Percentiles rank a stretch among this genome's conserved stretches.
Conservation (phyloP, 129 eudicot genomes). For the Arctium minus region DNA sequence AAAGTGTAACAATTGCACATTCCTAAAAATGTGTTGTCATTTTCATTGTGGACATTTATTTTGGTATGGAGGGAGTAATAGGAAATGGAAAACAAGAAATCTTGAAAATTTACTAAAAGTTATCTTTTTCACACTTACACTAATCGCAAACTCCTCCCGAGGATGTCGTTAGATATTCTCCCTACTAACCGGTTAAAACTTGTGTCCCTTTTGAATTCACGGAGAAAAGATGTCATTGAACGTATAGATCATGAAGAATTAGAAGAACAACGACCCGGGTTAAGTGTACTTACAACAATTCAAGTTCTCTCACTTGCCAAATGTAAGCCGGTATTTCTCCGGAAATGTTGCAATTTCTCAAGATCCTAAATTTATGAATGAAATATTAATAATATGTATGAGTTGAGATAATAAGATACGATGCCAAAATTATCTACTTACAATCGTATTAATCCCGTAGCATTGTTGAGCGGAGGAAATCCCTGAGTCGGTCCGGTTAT, state of each 20-base stretch:
- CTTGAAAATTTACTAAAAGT: neutral
- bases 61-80: no score
- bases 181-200: constrained; percentile 76
- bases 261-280: neutral
- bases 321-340: constrained; percentile 72
- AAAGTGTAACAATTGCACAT: no score
- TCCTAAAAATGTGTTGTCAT: no score
- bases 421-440: constrained; percentile 28
- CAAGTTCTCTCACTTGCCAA: constrained; percentile 55
- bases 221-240: constrained; percentile 5
- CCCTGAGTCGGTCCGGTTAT: constrained; percentile 51
- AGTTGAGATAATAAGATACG: constrained; percentile 9
- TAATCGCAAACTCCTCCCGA: constrained; percentile 55
- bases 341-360: constrained; percentile 74
- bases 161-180: constrained; percentile 47
- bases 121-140: constrained; percentile 42
- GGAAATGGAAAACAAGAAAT: constrained; percentile 7
- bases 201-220: constrained; percentile 54
- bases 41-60: no score
- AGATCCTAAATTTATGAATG: constrained; percentile 47
- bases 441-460: constrained; percentile 50
- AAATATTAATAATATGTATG: neutral
- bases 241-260: neutral
- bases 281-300: constrained; percentile 49
- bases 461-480: constrained; percentile 55